Evolutionary conservation across 2,329 filamentous ascomycete species (phyloP).

Genomic region (Colletotrichum karsti): DNA sequence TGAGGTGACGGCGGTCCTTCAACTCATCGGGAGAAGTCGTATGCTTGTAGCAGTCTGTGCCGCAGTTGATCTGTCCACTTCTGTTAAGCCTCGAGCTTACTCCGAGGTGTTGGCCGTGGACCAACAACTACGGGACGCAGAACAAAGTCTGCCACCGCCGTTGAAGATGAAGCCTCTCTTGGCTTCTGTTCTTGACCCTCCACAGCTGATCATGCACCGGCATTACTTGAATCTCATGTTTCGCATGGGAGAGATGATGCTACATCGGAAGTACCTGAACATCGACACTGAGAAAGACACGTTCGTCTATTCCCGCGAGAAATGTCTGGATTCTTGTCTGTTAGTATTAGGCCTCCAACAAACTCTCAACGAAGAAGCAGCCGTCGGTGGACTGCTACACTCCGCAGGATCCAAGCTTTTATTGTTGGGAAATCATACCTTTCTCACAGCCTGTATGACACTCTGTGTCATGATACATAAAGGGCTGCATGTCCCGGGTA

Average conservation of each 20-base stretch:
- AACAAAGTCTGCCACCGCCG: slow-evolving; percentile 33
- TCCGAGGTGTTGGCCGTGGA: slow-evolving; percentile 33
- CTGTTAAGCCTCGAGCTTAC: slow-evolving; percentile 27
- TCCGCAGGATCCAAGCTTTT: slow-evolving; percentile 31
- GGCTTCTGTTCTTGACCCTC: slow-evolving; percentile 32
- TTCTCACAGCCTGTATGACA: slow-evolving; percentile 34
- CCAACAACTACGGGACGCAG: slow-evolving; percentile 33
- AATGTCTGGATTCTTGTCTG: slow-evolving; percentile 35
- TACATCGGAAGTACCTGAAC: slow-evolving; percentile 39
- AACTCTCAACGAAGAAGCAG: slow-evolving; percentile 33
- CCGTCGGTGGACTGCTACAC: slow-evolving; percentile 31
- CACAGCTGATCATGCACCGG: slow-evolving; percentile 35
- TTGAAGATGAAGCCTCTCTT: slow-evolving; percentile 29
- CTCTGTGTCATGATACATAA: slow-evolving; percentile 23
- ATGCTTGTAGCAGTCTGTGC: slow-evolving; percentile 34
- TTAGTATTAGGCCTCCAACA: slow-evolving; percentile 34
- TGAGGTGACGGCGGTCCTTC: slow-evolving; percentile 36
- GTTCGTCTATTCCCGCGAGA: slow-evolving; percentile 36
- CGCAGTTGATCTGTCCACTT: slow-evolving; percentile 30
- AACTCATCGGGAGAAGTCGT: slow-evolving; percentile 31
- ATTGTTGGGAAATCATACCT: slow-evolving; percentile 31
- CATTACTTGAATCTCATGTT: slow-evolving; percentile 37
- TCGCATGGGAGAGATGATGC: slow-evolving; percentile 38
- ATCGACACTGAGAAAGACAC: slow-evolving; percentile 21
- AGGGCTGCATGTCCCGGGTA: background rate